Evolutionary conservation across 2,329 filamentous ascomycete species (phyloP), one percentile per base, ranked within the genome.

Genomic region (Clathrospora elynae): DNA sequence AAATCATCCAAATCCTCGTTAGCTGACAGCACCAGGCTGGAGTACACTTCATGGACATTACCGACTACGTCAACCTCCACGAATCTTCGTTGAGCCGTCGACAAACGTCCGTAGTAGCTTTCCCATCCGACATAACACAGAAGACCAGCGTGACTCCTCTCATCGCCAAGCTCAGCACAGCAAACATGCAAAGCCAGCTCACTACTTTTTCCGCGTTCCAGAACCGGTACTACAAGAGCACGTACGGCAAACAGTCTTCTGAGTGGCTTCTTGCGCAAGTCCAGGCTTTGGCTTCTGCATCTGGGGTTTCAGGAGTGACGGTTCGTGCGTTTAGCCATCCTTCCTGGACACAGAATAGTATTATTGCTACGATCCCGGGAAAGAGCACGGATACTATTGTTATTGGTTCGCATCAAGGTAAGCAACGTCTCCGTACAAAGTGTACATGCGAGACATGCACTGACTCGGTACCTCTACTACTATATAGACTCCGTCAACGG

Each of bases 401-500:
- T 12, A 84, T 96, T 52, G 90, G 91, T 41, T 90, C 90, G 1
- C 90, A 96, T 70, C 90, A 95, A n/a, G n/a, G n/a, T n/a, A n/a
- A n/a, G n/a, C n/a, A n/a, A n/a, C n/a, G n/a, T n/a, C n/a, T n/a
- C n/a, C n/a, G n/a, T n/a, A n/a, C n/a, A n/a, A n/a, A n/a, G n/a
- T n/a, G n/a, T n/a, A n/a, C n/a, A n/a, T n/a, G n/a, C n/a, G n/a
- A n/a, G n/a, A n/a, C n/a, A n/a, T n/a, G n/a, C n/a, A n/a, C n/a
- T n/a, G n/a, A n/a, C n/a, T n/a, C n/a, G n/a, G n/a, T n/a, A n/a
- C n/a, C n/a, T n/a, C n/a, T n/a, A n/a, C n/a, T n/a, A n/a, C n/a
- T n/a, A n/a, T n/a, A n/a, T n/a, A 69, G 92, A 97, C 71, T 93
- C 87, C 59, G 91, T 96, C 71, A 96, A 96, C 72, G 78, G 95